A percentile compares a stretch with the other conserved stretches of the same genome.
These are phyloP conservation scores for Naumovozyma dairenensis DNA, from an alignment of 805 yeast genomes.

Conservation along the genomic window DNA sequence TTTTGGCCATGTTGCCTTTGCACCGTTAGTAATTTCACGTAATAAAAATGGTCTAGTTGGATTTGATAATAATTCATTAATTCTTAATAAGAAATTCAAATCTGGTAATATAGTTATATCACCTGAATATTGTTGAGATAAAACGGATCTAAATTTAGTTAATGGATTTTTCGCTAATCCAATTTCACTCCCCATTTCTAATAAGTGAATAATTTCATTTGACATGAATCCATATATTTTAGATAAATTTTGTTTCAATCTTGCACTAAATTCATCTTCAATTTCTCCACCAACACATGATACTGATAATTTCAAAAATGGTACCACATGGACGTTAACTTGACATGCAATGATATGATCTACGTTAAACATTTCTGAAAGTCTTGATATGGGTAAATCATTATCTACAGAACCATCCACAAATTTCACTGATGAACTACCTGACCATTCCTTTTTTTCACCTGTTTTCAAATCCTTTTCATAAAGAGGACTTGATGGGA, in stretches of 20 bases:
- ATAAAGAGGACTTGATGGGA: constrained; percentile 70
- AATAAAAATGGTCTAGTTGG: constrained; percentile 70
- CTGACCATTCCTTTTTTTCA: constrained; percentile 70
- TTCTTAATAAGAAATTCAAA: constrained; percentile 42
- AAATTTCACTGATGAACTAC: constrained; percentile 54
- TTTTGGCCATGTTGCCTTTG: constrained; percentile 88
- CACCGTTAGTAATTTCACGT: constrained; percentile 62
- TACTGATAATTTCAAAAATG: constrained; percentile 59
- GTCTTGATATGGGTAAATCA: constrained; percentile 78
- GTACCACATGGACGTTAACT: constrained; percentile 91
- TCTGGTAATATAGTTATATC: constrained; percentile 87
- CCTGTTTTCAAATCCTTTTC: constrained; percentile 73
- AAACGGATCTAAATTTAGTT: constrained; percentile 59
- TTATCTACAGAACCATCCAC: constrained; percentile 94
- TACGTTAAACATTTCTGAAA: constrained; percentile 92
- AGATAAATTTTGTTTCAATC: constrained; percentile 41
- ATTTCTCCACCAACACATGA: constrained; percentile 61
- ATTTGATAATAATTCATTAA: constrained; percentile 56
- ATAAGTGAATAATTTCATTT: constrained; percentile 65
- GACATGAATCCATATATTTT: constrained; percentile 48
- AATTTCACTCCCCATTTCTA: constrained; percentile 61
- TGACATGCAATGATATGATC: constrained; percentile 95
- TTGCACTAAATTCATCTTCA: constrained; percentile 49
- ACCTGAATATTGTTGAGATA: constrained; percentile 83
- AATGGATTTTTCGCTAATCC: constrained; percentile 72